These are phyloP conservation scores for Leccinum broughii DNA, from an alignment of 768 basidiomycete genomes.

Conservation along the genomic window DNA sequence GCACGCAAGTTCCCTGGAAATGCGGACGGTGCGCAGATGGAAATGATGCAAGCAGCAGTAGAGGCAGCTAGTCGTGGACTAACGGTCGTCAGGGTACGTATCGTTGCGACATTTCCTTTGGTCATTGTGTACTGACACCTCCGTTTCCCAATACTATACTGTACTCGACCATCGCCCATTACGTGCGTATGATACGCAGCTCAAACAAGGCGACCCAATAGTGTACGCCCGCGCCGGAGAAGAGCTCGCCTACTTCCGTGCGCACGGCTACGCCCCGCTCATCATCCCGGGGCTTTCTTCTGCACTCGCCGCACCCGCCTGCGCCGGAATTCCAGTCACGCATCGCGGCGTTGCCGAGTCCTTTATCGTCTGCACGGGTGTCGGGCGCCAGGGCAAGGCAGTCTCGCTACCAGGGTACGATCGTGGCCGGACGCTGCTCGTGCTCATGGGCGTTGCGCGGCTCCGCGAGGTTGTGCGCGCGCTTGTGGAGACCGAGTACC, in stretches of 20 bases:
- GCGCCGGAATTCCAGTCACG: conserved; percentile 91
- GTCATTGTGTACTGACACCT: not conserved
- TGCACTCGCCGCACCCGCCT: conserved; percentile 85
- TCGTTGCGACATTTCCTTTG: not conserved
- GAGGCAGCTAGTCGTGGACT: conserved; percentile 78
- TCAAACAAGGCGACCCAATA: conserved; percentile 97
- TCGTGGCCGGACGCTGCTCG: conserved; percentile 72
- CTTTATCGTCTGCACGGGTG: conserved; percentile 90
- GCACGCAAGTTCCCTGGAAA: conserved; percentile 98
- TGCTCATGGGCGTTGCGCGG: conserved; percentile 96
- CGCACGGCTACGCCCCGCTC: conserved; percentile 77
- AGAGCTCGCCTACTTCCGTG: conserved; percentile 90
- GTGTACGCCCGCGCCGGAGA: conserved; percentile 95
- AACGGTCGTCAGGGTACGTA: conserved; percentile 80
- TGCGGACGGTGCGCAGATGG: conserved; percentile 90
- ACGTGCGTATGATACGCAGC: conserved; percentile 38
- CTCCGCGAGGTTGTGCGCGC: conserved; percentile 69
- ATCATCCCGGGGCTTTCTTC: conserved; percentile 91
- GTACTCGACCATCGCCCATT: not conserved
- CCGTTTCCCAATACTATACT: not conserved
- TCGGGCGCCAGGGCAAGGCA: conserved; percentile 80
- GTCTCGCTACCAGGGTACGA: conserved; percentile 89
- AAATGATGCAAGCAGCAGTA: conserved; percentile 91
- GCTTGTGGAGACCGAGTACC: conserved; percentile 36
- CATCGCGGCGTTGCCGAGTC: conserved; percentile 93